Percentiles rank a stretch among this genome's conserved stretches.
Conservation (phyloP, 1,284 basidiomycete genomes). For the Cystobasidium sp. region DNA sequence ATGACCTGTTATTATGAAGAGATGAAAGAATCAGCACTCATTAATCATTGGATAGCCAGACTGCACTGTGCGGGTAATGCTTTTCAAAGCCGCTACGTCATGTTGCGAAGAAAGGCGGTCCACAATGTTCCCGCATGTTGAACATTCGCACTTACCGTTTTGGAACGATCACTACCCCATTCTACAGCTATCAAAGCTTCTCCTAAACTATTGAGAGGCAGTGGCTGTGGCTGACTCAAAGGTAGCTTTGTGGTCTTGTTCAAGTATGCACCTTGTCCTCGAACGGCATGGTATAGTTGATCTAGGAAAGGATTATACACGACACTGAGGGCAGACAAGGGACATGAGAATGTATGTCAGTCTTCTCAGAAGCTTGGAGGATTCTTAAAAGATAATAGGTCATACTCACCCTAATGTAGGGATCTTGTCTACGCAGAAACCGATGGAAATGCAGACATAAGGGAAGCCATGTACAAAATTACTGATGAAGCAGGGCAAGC, state of each 20-base stretch:
- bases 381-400: neutral
- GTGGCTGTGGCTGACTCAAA: slow-evolving; percentile 67
- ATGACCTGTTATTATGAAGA: too few species aligned
- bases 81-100: too few species aligned
- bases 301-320: slow-evolving; percentile 92
- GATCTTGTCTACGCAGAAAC: slow-evolving; percentile 76
- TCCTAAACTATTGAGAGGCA: slow-evolving; percentile 72
- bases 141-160: slow-evolving; percentile 54
- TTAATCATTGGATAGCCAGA: too few species aligned
- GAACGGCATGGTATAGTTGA: slow-evolving; percentile 79
- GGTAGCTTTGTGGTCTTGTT: slow-evolving; percentile 65
- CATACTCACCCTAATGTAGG: slow-evolving; percentile 69
- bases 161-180: slow-evolving; percentile 83
- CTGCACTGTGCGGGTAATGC: too few species aligned
- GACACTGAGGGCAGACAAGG: slow-evolving; percentile 61
- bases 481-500: slow-evolving; percentile 63
- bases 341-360: slow-evolving; percentile 2
- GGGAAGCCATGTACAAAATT: slow-evolving; percentile 94
- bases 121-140: too few species aligned
- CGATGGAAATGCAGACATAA: slow-evolving; percentile 86
- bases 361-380: neutral
- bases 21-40: too few species aligned
- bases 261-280: slow-evolving; percentile 79
- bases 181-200: slow-evolving; percentile 86
- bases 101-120: too few species aligned